Evolutionary conservation across 2,329 filamentous ascomycete species (phyloP), one percentile per base, ranked within the genome.

Genomic region (Fusarium sp.): DNA sequence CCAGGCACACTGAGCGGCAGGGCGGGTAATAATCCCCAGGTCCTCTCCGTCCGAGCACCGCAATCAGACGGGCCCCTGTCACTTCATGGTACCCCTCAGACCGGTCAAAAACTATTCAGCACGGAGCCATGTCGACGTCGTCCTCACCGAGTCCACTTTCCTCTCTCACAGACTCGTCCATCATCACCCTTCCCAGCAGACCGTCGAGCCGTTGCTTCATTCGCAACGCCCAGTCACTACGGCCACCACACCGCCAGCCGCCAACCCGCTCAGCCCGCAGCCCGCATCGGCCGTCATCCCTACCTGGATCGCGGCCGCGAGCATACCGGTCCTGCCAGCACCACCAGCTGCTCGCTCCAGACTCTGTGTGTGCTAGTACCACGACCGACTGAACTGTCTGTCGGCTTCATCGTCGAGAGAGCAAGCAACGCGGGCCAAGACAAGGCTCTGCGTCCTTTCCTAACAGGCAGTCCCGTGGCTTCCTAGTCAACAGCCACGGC

Each of bases 131-230:
- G 79, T 78, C 77, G 70, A 82, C 73, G 77, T 76, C 76, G 74
- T 81, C 76, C 79, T 84, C 82, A 84, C 82, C 83, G 83, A 83
- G 81, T 82, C 79, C 80, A 81, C 79, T 82, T 81, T 80, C 77
- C 77, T 80, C 80, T 79, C 76, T 77, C 71, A 76, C 81, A 80
- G 80, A 79, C 81, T 81, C 78, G 78, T 81, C 77, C 72, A 79
- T 81, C 78, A 74, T 80, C 80, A 69, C 78, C 77, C 69, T 78
- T 79, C 77, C 77, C 68, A 79, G 77, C 70, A 76, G 70, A 72
- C 73, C 74, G 73, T 79, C 68, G 62, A 78, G 74, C 71, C 58
- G 75, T 73, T 71, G 75, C 76, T 76, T 79, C 71, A 75, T 76
- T 70, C 75, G 75, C 75, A 72, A 77, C 77, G 77, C 77, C 74